These are phyloP conservation scores for Geotrichum reessii DNA, from an alignment of 1,139 yeast genomes.

Conservation along the genomic window DNA sequence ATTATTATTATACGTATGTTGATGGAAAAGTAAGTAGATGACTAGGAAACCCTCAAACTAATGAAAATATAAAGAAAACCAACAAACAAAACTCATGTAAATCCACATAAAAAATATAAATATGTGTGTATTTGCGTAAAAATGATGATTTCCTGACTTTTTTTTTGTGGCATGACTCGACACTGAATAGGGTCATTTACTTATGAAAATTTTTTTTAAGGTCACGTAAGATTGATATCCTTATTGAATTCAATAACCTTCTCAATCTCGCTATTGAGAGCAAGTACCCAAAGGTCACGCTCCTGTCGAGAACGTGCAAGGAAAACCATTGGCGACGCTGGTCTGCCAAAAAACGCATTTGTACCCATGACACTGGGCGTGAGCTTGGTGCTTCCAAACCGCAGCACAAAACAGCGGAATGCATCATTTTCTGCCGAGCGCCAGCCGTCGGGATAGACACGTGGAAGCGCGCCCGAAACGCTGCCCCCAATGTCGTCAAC, in stretches of 20 bases:
- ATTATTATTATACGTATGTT: neutral
- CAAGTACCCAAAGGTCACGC: constrained; percentile 74
- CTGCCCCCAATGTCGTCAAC: neutral
- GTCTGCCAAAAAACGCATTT: neutral
- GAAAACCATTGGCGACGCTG: constrained; percentile 50
- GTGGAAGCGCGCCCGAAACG: constrained; percentile 39
- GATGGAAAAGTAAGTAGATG: neutral
- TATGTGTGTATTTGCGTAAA: neutral
- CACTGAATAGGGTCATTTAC: neutral
- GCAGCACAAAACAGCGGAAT: constrained; percentile 68
- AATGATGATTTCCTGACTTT: neutral
- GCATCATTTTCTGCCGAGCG: constrained; percentile 69
- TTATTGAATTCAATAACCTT: constrained; percentile 36
- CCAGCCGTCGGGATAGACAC: constrained; percentile 81
- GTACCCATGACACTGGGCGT: neutral
- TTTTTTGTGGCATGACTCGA: neutral
- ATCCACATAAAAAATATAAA: neutral
- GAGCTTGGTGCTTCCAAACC: constrained; percentile 67
- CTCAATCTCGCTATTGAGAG: constrained; percentile 59
- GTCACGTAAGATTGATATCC: neutral
- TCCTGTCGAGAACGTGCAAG: constrained; percentile 79
- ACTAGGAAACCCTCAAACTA: neutral
- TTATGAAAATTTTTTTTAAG: neutral
- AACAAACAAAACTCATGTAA: neutral
- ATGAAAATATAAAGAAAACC: neutral